These are phyloP conservation scores for Lepidium aucheri DNA, from an alignment of 345 rosid species.

Conservation along the genomic window DNA sequence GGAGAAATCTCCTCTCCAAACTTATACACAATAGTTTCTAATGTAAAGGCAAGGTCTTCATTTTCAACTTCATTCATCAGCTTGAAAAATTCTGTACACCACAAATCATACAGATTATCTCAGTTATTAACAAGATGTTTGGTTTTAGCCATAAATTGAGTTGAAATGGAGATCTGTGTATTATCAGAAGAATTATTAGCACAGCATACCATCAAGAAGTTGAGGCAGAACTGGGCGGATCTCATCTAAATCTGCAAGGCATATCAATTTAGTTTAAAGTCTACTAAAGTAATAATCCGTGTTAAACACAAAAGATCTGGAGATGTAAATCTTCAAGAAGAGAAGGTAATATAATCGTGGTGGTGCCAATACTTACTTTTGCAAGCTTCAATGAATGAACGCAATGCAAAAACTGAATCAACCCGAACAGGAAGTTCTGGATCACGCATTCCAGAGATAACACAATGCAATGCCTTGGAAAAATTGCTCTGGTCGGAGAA, in stretches of 20 bases:
- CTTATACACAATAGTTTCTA: constrained; percentile 88
- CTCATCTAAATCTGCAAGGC: constrained; percentile 78
- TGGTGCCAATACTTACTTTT: constrained; percentile 39
- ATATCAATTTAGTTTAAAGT: neutral
- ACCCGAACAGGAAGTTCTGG: constrained; percentile 96
- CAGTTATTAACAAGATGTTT: neutral
- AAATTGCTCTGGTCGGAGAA: constrained; percentile 82
- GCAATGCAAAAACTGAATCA: constrained; percentile 94
- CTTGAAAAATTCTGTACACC: constrained; percentile 78
- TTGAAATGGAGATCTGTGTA: neutral
- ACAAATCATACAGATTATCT: neutral
- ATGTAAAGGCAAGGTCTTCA: constrained; percentile 90
- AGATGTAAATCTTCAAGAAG: neutral
- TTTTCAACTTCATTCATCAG: constrained; percentile 98
- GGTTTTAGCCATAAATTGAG: neutral
- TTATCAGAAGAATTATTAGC: neutral
- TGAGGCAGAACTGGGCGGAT: constrained; percentile 96
- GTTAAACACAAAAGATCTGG: neutral
- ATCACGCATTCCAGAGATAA: constrained; percentile 90
- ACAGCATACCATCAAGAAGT: constrained; percentile 75
- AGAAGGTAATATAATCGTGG: neutral
- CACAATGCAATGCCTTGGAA: constrained; percentile 72
- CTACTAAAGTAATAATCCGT: neutral
- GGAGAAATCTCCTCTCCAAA: constrained; percentile 98
- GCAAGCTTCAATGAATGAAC: constrained; percentile 92